phyloP scores from a whole-genome alignment of 768 basidiomycete species.

The Tephrocybe sp. region DNA sequence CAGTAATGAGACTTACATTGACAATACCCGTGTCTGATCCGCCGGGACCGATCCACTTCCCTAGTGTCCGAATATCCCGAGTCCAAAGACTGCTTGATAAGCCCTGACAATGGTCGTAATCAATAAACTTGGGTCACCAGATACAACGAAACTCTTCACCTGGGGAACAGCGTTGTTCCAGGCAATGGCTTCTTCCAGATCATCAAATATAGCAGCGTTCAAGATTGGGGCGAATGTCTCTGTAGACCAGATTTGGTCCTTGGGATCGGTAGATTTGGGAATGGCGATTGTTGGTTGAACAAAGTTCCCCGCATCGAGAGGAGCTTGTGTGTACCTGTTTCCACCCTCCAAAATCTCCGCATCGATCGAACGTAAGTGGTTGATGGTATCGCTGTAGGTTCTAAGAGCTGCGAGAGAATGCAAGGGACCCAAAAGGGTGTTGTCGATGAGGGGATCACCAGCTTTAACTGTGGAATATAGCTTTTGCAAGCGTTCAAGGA shows the following conservation, averaged over 20 bases:
- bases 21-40: conserved; percentile 93
- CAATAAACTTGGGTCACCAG: conserved; percentile 11
- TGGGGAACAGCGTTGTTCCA: conserved; percentile 92
- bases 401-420: conserved; percentile 71
- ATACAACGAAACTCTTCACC: conserved; percentile 30
- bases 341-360: conserved; percentile 82
- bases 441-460: conserved; percentile 79
- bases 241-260: conserved; percentile 65
- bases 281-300: conserved; percentile 85
- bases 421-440: conserved; percentile 83
- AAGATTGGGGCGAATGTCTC: conserved; percentile 91
- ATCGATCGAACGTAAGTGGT: conserved; percentile 56
- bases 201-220: conserved; percentile 82
- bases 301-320: conserved; percentile 73
- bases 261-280: conserved; percentile 53
- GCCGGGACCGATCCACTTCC: conserved; percentile 88
- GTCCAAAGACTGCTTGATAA: conserved; percentile 92
- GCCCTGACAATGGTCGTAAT: conserved; percentile 49
- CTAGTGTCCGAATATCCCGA: conserved; percentile 74
- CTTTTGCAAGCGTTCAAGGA: conserved; percentile 70
- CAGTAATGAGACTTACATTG: conserved; percentile 54
- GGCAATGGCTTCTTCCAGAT: conserved; percentile 80
- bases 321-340: conserved; percentile 45
- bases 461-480: conserved; percentile 71
- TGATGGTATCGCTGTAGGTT: conserved; percentile 60